Conservation (phyloP, 768 basidiomycete genomes). For the Cubamyces sp. region DNA sequence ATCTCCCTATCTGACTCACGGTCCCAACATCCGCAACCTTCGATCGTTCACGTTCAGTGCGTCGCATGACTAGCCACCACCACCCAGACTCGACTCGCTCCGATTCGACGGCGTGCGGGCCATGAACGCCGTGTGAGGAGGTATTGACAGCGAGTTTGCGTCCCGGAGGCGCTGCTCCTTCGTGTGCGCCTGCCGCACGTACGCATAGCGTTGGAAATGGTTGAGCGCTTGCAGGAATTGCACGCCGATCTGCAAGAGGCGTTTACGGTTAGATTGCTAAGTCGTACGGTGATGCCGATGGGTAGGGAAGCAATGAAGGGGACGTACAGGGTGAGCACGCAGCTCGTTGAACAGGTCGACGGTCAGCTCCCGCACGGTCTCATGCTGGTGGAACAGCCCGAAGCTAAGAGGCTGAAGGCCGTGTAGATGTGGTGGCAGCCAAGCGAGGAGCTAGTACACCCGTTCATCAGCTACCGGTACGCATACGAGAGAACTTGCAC, state of each 20-base stretch:
- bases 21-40: not conserved
- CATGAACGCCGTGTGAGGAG: constrained; percentile 29
- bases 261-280: constrained; percentile 5
- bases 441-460: constrained; percentile 72
- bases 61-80: constrained; percentile 16
- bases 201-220: constrained; percentile 88
- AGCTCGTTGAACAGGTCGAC: constrained; percentile 85
- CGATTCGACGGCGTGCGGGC: constrained; percentile 50
- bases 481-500: not conserved
- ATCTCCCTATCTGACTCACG: not conserved
- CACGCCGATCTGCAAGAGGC: constrained; percentile 64
- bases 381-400: constrained; percentile 87
- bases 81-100: constrained; percentile 48
- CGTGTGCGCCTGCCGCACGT: constrained; percentile 79
- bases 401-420: constrained; percentile 88
- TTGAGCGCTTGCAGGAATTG: constrained; percentile 80
- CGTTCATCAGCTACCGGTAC: not conserved
- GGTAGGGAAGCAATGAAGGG: constrained; percentile 3
- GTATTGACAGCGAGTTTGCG: constrained; percentile 41
- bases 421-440: constrained; percentile 72
- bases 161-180: constrained; percentile 50
- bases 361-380: constrained; percentile 74
- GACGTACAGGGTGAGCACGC: constrained; percentile 71
- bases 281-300: not conserved
- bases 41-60: not conserved